Percentiles rank a stretch among this genome's conserved stretches.
Conservation (phyloP, 805 yeast species). For the Metschnikowia lochheadii region DNA sequence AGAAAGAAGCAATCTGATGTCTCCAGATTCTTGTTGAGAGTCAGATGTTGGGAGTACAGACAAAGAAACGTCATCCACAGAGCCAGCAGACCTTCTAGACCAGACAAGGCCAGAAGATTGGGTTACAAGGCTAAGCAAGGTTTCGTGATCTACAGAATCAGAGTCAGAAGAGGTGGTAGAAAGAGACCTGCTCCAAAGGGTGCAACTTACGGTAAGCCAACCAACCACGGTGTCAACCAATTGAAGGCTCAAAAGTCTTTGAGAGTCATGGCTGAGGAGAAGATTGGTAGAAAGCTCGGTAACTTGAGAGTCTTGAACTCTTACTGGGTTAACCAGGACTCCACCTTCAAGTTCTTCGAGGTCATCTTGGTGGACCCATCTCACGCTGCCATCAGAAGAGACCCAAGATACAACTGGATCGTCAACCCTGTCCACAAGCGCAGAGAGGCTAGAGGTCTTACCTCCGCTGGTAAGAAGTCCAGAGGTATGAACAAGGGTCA, state of each 20-base stretch:
- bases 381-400: slow-evolving; percentile 98
- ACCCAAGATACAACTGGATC: slow-evolving; percentile 99
- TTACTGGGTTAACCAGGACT: slow-evolving; percentile 99
- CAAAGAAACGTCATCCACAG: slow-evolving; percentile 98
- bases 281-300: slow-evolving; percentile 98
- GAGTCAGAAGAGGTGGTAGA: slow-evolving; percentile 99
- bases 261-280: slow-evolving; percentile 98
- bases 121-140: slow-evolving; percentile 99
- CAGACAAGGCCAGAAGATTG: slow-evolving; percentile 99
- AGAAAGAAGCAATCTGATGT: slow-evolving; percentile 99
- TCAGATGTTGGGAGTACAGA: slow-evolving; percentile 99
- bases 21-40: slow-evolving; percentile 96
- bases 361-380: slow-evolving; percentile 96
- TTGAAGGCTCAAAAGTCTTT: slow-evolving; percentile 98
- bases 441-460: slow-evolving; percentile 99
- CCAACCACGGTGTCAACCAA: slow-evolving; percentile 99
- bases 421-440: slow-evolving; percentile 99
- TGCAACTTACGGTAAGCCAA: slow-evolving; percentile 99
- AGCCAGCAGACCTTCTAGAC: slow-evolving; percentile 97
- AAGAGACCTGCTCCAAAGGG: slow-evolving; percentile 99
- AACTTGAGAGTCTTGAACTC: slow-evolving; percentile 99
- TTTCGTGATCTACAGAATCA: slow-evolving; percentile 95
- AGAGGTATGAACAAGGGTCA: slow-evolving; percentile 99
- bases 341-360: slow-evolving; percentile 98
- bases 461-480: slow-evolving; percentile 96